These are phyloP conservation scores for Pseudonectria foliicola DNA, from an alignment of 2,329 filamentous ascomycete genomes.

Conservation along the genomic window DNA sequence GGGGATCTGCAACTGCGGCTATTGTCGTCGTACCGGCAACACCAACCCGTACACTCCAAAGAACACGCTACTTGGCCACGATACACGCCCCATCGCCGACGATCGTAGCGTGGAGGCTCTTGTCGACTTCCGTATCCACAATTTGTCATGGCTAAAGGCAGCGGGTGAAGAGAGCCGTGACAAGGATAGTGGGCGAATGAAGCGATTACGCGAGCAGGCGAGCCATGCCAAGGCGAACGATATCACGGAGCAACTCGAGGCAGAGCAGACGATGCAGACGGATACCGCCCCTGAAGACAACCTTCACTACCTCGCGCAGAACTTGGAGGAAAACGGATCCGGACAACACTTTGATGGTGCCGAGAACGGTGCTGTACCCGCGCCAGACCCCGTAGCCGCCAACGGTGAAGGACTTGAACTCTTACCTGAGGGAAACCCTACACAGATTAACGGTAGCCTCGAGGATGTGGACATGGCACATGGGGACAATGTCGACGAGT, in stretches of 20 bases:
- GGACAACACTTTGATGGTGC: slow-evolving; percentile 28
- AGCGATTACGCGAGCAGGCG: slow-evolving; percentile 47
- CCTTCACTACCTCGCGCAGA: slow-evolving; percentile 3
- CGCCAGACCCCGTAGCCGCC: slow-evolving; percentile 4
- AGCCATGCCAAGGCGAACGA: slow-evolving; percentile 50
- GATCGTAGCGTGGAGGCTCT: slow-evolving; percentile 83
- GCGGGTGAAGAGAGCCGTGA: slow-evolving; percentile 51
- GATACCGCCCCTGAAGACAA: slow-evolving; percentile 3
- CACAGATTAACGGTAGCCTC: slow-evolving; percentile 1
- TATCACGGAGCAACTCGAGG: slow-evolving; percentile 25
- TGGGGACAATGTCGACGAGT: slow-evolving; percentile 22
- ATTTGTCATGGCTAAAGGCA: slow-evolving; percentile 71
- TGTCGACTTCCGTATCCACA: slow-evolving; percentile 86
- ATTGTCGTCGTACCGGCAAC: slow-evolving; percentile 60
- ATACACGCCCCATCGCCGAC: slow-evolving; percentile 85
- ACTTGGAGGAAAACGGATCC: slow-evolving; percentile 16
- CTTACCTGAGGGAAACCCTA: slow-evolving; percentile 7
- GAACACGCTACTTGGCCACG: slow-evolving; percentile 80
- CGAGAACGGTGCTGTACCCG: slow-evolving; percentile 11
- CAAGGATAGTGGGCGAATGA: slow-evolving; percentile 51
- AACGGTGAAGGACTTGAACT: slow-evolving; percentile 4
- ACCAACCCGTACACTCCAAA: slow-evolving; percentile 79
- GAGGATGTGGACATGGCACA: slow-evolving; percentile 14
- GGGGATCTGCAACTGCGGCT: slow-evolving; percentile 79
- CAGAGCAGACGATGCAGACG: slow-evolving; percentile 14